Percentiles rank a stretch among this genome's conserved stretches.
phyloP scores from a whole-genome alignment of 345 rosid genomes.

The Nasturtium officinale region DNA sequence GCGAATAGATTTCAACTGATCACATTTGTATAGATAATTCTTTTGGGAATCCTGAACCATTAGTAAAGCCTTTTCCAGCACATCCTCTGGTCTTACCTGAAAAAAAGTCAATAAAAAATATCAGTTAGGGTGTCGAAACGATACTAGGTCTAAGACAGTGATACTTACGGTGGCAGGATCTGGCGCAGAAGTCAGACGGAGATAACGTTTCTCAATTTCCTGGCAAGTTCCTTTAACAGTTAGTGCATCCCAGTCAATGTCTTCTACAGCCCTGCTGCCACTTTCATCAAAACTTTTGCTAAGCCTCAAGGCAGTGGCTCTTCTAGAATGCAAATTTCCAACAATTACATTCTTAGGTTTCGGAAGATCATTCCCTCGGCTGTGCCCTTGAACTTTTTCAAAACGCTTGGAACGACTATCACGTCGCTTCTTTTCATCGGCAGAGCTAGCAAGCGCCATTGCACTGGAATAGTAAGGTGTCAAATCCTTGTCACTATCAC shows the following conservation, averaged over 20 bases:
- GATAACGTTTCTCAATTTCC: slow-evolving; percentile 93
- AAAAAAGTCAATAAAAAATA: slow-evolving; percentile 17
- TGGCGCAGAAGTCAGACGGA: slow-evolving; percentile 99
- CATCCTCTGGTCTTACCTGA: slow-evolving; percentile 98
- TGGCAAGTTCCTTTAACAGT: slow-evolving; percentile 96
- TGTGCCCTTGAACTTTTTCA: slow-evolving; percentile 74
- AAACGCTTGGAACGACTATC: slow-evolving; percentile 93
- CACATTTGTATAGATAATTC: slow-evolving; percentile 94
- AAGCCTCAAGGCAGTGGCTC: slow-evolving; percentile 74
- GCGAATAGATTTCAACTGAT: slow-evolving; percentile 97
- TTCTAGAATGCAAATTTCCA: slow-evolving; percentile 67
- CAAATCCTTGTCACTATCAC: slow-evolving; percentile 96
- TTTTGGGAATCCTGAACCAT: slow-evolving; percentile 87
- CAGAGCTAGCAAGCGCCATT: slow-evolving; percentile 65
- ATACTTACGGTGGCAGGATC: slow-evolving; percentile 89
- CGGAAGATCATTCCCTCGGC: slow-evolving; percentile 53
- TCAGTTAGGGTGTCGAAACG: slow-evolving; percentile 22
- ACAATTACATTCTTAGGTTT: slow-evolving; percentile 67
- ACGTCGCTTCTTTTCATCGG: slow-evolving; percentile 92
- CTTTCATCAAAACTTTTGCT: slow-evolving; percentile 72
- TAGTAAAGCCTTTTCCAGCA: slow-evolving; percentile 81
- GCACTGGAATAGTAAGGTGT: slow-evolving; percentile 80
- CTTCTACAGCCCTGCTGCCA: slow-evolving; percentile 93
- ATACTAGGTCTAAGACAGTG: slow-evolving; percentile 32
- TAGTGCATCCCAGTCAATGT: slow-evolving; percentile 96